Conservation (phyloP, 345 rosid species). For the Gossypium stocksii region DNA sequence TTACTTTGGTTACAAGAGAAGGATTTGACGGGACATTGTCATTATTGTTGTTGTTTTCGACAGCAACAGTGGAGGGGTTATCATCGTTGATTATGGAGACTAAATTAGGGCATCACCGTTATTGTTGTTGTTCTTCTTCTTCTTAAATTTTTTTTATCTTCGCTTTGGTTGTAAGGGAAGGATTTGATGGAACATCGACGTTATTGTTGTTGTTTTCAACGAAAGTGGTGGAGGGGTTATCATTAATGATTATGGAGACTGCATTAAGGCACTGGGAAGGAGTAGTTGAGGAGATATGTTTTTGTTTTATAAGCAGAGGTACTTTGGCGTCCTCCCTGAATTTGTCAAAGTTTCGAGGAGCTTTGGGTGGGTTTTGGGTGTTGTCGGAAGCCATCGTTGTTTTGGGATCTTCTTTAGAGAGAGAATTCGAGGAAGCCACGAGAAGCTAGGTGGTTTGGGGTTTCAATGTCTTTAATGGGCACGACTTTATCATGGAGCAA, state of each 20-base stretch:
- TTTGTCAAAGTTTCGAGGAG: conserved; percentile 31
- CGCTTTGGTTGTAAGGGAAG: background rate
- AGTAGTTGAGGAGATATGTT: conserved; percentile 40
- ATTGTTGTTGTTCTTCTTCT: background rate
- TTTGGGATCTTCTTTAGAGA: conserved; percentile 52
- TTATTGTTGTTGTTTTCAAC: background rate
- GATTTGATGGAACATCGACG: background rate
- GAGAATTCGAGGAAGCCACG: conserved; percentile 38
- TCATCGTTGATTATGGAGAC: background rate
- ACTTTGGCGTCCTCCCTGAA: conserved; percentile 51
- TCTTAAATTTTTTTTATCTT: background rate
- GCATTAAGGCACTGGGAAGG: background rate
- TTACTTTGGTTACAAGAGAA: background rate
- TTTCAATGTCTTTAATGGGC: conserved; percentile 6
- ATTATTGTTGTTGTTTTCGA: background rate
- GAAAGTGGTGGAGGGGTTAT: background rate
- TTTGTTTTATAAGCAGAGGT: conserved; percentile 60
- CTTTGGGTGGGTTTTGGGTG: conserved; percentile 49
- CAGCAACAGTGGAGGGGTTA: background rate
- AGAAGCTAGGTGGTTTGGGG: conserved; percentile 20
- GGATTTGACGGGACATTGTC: background rate
- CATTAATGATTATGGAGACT: background rate
- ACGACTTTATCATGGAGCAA: background rate
- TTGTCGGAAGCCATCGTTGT: conserved; percentile 51
- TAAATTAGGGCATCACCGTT: background rate